A percentile compares a stretch with the other conserved stretches of the same genome.
phyloP scores from a whole-genome alignment of 1,284 basidiomycete genomes.

The Trichosporon ovoides region DNA sequence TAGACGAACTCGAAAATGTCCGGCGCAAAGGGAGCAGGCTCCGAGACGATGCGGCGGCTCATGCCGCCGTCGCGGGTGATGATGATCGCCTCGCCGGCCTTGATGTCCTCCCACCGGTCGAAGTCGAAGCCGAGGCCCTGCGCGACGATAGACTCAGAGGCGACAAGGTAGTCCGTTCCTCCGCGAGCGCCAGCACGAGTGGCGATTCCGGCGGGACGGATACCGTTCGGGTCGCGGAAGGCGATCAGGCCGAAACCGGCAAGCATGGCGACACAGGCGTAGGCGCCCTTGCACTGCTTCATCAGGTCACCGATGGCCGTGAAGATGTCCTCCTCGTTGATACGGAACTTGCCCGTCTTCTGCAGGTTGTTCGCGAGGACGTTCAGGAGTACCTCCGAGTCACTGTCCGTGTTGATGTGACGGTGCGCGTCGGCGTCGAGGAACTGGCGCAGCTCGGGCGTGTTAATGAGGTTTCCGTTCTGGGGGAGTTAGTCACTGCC shows the following conservation, averaged over 20 bases:
- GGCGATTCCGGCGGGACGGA: constrained; percentile 83
- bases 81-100: constrained; percentile 89
- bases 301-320: constrained; percentile 86
- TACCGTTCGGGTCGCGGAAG: constrained; percentile 98
- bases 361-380: constrained; percentile 97
- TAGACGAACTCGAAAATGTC: constrained; percentile 99
- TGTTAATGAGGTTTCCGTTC: constrained; percentile 99
- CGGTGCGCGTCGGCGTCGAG: constrained; percentile 96
- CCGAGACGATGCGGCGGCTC: constrained; percentile 65
- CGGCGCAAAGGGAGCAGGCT: constrained; percentile 75
- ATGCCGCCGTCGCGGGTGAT: constrained; percentile 71
- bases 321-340: constrained; percentile 99
- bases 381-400: constrained; percentile 95
- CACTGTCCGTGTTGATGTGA: constrained; percentile 98
- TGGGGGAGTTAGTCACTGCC: constrained; percentile 41
- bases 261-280: constrained; percentile 96
- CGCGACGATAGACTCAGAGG: constrained; percentile 93
- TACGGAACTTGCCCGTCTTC: constrained; percentile 95
- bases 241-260: constrained; percentile 98
- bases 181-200: constrained; percentile 52
- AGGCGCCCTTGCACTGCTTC: constrained; percentile 82
- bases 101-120: constrained; percentile 76
- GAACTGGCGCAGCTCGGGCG: constrained; percentile 72
- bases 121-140: constrained; percentile 85
- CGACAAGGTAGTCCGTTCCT: constrained; percentile 80